Conservation (phyloP, 495 filamentous ascomycete species). For the Penicillium tannophilum region DNA sequence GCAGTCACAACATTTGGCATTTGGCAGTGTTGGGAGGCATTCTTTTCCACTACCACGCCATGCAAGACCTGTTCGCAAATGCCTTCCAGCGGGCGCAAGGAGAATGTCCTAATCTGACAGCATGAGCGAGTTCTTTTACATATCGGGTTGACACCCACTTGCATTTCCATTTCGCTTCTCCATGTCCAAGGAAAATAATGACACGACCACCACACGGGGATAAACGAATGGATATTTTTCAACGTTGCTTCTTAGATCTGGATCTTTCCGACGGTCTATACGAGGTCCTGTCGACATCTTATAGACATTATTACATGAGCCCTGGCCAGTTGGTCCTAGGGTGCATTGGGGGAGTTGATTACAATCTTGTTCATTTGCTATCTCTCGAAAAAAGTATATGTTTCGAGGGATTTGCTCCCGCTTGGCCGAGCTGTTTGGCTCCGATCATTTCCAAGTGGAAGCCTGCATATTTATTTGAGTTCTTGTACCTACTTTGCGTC, state of each 20-base stretch:
- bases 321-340: not conserved
- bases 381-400: not conserved
- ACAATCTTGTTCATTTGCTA: slow-evolving; percentile 11
- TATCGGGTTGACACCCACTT: not conserved
- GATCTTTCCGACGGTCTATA: not conserved
- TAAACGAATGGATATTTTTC: not conserved
- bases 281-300: not conserved
- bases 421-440: not conserved
- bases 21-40: slow-evolving; percentile 95
- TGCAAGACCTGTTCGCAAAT: slow-evolving; percentile 88
- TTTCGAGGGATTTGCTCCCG: not conserved
- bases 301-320: slow-evolving; percentile 9
- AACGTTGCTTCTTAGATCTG: not conserved
- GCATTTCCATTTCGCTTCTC: slow-evolving; percentile 8
- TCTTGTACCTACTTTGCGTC: slow-evolving; percentile 1
- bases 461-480: not conserved
- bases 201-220: slow-evolving; percentile 2
- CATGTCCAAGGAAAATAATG: slow-evolving; percentile 19
- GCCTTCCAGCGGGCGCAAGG: slow-evolving; percentile 74
- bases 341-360: slow-evolving; percentile 22
- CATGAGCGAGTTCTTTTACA: slow-evolving; percentile 11
- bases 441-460: not conserved
- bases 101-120: slow-evolving; percentile 50
- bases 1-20: slow-evolving; percentile 98
- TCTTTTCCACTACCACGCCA: slow-evolving; percentile 90